These are phyloP conservation scores for Mortierella sp. DNA, from an alignment of 371 early-diverging fungal genomes.

Conservation along the genomic window DNA sequence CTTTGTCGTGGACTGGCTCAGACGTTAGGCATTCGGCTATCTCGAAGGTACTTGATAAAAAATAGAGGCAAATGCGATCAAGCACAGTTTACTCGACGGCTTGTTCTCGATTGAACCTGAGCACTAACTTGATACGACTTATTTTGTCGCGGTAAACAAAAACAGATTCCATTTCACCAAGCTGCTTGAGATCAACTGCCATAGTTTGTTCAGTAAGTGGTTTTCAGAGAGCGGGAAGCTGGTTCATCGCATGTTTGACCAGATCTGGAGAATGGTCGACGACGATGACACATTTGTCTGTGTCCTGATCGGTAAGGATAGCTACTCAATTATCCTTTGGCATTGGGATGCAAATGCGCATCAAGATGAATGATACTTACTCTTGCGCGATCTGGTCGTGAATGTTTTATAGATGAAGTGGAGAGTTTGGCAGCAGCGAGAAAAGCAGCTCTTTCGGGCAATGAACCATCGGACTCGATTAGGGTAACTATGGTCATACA, in stretches of 20 bases:
- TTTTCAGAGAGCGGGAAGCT: slow-evolving; percentile 77
- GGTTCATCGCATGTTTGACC: slow-evolving; percentile 69
- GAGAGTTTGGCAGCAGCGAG: slow-evolving; percentile 75
- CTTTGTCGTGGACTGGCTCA: slow-evolving; percentile 76
- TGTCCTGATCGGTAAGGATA: slow-evolving; percentile 67
- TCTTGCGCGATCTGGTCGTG: background rate
- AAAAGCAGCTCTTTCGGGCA: slow-evolving; percentile 67
- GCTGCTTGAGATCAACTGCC: slow-evolving; percentile 77
- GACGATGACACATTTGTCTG: slow-evolving; percentile 68
- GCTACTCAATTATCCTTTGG: background rate
- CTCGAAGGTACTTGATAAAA: slow-evolving; percentile 48
- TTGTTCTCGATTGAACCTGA: background rate
- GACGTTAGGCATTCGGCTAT: slow-evolving; percentile 71
- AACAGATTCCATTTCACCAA: slow-evolving; percentile 60
- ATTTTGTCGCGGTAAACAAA: background rate
- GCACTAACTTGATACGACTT: background rate
- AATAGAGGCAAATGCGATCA: background rate
- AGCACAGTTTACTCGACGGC: background rate
- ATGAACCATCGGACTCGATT: slow-evolving; percentile 73
- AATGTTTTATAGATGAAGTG: slow-evolving; percentile 67
- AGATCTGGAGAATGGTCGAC: slow-evolving; percentile 65
- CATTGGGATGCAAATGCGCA: background rate
- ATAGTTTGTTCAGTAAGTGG: slow-evolving; percentile 78
- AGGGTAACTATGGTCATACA: slow-evolving; percentile 55
- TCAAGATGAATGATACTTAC: background rate